A percentile compares a stretch with the other conserved stretches of the same genome.
Evolutionary conservation across 805 yeast species (phyloP).

Genomic region (Candida takata): DNA sequence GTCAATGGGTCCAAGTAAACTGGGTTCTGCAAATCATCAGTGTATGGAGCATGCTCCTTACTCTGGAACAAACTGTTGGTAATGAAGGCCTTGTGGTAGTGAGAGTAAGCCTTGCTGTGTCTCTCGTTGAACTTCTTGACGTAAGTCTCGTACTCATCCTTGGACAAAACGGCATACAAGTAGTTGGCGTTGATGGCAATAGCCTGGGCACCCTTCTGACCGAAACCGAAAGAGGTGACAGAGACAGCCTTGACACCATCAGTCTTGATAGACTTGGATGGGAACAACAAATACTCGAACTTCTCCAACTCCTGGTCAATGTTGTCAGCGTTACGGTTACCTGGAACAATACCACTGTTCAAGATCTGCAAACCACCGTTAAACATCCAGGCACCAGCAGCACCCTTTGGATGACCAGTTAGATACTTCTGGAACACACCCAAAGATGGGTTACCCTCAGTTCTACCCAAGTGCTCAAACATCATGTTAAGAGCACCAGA

Average conservation of each 20-base stretch:
- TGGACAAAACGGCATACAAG: conserved; percentile 76
- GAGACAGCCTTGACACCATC: conserved; percentile 97
- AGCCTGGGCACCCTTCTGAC: conserved; percentile 99
- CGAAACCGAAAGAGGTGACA: conserved; percentile 96
- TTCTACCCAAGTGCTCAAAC: conserved; percentile 93
- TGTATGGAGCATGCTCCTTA: conserved; percentile 90
- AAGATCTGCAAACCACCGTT: conserved; percentile 95
- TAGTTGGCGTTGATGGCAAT: conserved; percentile 89
- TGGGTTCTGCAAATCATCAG: conserved; percentile 76
- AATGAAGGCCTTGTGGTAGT: conserved; percentile 92
- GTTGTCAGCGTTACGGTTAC: conserved; percentile 98
- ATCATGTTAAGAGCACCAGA: conserved; percentile 82
- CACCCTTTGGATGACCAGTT: conserved; percentile 99
- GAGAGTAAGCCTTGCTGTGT: conserved; percentile 85
- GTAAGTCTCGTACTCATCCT: conserved; percentile 65
- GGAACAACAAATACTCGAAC: conserved; percentile 85
- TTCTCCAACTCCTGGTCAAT: conserved; percentile 78
- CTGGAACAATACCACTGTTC: conserved; percentile 92
- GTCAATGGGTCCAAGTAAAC: conserved; percentile 97
- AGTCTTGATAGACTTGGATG: conserved; percentile 87
- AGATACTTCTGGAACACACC: conserved; percentile 99
- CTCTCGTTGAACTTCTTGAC: conserved; percentile 65
- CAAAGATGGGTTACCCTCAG: conserved; percentile 94
- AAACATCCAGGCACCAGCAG: conserved; percentile 99
- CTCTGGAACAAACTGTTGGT: conserved; percentile 87